Percentiles rank a stretch among this genome's conserved stretches.
These are phyloP conservation scores for Candida railenensis DNA, from an alignment of 805 yeast species.

Conservation along the genomic window DNA sequence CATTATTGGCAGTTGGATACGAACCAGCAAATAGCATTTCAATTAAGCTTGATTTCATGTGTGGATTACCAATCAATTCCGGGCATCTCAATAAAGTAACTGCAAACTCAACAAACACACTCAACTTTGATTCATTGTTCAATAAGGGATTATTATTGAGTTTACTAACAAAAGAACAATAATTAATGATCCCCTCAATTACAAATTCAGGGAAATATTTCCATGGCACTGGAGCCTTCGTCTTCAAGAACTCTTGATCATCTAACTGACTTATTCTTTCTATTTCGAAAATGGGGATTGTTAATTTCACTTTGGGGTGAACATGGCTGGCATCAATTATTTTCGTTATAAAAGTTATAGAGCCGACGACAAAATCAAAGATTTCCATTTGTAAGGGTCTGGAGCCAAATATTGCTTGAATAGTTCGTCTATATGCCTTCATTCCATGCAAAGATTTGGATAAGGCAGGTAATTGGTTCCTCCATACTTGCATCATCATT, in stretches of 20 bases:
- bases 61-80: slow-evolving; percentile 86
- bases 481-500: slow-evolving; percentile 18
- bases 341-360: slow-evolving; percentile 67
- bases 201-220: slow-evolving; percentile 82
- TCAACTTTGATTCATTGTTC: slow-evolving; percentile 49
- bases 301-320: slow-evolving; percentile 53
- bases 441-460: slow-evolving; percentile 31
- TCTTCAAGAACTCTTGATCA: slow-evolving; percentile 68
- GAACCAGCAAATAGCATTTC: slow-evolving; percentile 80
- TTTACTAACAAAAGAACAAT: slow-evolving; percentile 60
- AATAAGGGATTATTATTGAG: slow-evolving; percentile 58
- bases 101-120: slow-evolving; percentile 65
- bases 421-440: slow-evolving; percentile 51
- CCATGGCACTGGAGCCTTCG: slow-evolving; percentile 71
- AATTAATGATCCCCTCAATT: slow-evolving; percentile 78
- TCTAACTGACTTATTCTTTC: slow-evolving; percentile 66
- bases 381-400: slow-evolving; percentile 60
- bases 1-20: slow-evolving; percentile 50
- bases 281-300: slow-evolving; percentile 56
- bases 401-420: slow-evolving; percentile 62
- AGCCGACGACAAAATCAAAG: slow-evolving; percentile 76
- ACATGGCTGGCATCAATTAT: slow-evolving; percentile 69
- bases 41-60: slow-evolving; percentile 79
- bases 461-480: slow-evolving; percentile 49
- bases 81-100: slow-evolving; percentile 80